Evolutionary conservation across 768 basidiomycete species (phyloP), one percentile per base, ranked within the genome.

Genomic region (Phaffia australis): DNA sequence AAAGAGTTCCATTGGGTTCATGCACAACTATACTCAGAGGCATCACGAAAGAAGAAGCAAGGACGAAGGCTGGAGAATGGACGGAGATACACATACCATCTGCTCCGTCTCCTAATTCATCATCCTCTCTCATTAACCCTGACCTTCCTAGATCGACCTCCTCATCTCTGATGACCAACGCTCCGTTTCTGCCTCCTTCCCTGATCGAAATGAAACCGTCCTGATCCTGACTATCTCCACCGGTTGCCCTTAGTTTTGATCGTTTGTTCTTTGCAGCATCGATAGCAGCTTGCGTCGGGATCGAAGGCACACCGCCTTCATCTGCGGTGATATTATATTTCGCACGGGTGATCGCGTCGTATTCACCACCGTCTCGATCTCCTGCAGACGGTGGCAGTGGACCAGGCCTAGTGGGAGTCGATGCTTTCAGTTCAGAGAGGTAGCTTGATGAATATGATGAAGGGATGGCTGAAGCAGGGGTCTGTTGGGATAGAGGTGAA

Each of bases 51-150:
- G 35, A 42, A 42, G 35, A 4, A 42, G 11, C 6, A 42, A 42
- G 11, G 35, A 42, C 4, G 35, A 42, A 42, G n/a, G n/a, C 35
- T 5, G 11, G 35, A 42, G 11, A 42, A 42, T 42, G 35, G 11
- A n/a, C n/a, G 35, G 35, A 42, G 4, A 42, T 42, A 4, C 35
- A 42, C 35, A 42, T 42, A 42, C 89, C 89, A 69, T 92, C 89
- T 49, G 91, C 89, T 2, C 85, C 88, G 73, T 91, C 88, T 15
- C 89, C 89, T 1, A 88, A 74, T 70, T 92, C 88, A 74, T 92
- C 89, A 50, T 92, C 89, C 75, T 92, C 89, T 58, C 89, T 79
- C 76, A 87, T 73, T 30, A 92, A 77, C 11, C 89, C 82, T 73
- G 88, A 89, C 0, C 88, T 88, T 70, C 82, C 80, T 11, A 81